Base-by-base conservation (phyloP, 2,329 filamentous ascomycete species). In the Colletotrichum sojae region DNA sequence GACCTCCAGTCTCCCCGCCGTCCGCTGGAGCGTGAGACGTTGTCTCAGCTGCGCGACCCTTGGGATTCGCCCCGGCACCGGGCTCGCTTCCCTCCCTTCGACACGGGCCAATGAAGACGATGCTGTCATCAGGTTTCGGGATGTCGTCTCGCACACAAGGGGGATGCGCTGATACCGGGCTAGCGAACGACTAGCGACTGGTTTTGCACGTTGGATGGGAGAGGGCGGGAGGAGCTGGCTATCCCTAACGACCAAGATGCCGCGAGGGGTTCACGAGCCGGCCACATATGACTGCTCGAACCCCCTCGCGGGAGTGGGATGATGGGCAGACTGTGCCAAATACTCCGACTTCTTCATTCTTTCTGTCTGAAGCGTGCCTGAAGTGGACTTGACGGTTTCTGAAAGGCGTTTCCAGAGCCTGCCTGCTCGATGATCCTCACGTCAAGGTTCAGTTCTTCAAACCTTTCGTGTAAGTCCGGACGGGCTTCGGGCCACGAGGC, bases 141-240 rank as follows among this genome's bases (percentile, higher is more conserved):
- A 46, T 66, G 40, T 15, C 49, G 43, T 66, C 56, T 65, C 56
- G 45, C 55, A 60, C 62, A 45, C 55, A 60, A 69, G 62, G 63
- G 67, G 31, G 18, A n/a, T n/a, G 43, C 6, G 18, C 18, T 61
- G 67, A 61, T 67, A 67, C 56, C 13, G 51, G 31, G 51, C 67
- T 69, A 69, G 48, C 51, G 67, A 61, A 31, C 36, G 45, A 67
- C 67, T 69, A 69, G 63, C 48, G 67, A 67, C 27, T 25, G 16
- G 20, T 54, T 49, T 48, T 61, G 27, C 22, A 31, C 27, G 67
- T 20, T 56, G 49, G 45, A 46, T 66, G 55, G 27, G 55, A 64
- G 46, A 59, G 40, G 62, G 31, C 31, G 9, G 16, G 55, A 25
- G 43, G 31, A 27, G 20, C 43, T 16, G n/a, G 1, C 20, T 45